A percentile compares a stretch with the other conserved stretches of the same genome.
Conservation (phyloP, 352 stramenopile genomes). For the Phytopythium montanum region DNA sequence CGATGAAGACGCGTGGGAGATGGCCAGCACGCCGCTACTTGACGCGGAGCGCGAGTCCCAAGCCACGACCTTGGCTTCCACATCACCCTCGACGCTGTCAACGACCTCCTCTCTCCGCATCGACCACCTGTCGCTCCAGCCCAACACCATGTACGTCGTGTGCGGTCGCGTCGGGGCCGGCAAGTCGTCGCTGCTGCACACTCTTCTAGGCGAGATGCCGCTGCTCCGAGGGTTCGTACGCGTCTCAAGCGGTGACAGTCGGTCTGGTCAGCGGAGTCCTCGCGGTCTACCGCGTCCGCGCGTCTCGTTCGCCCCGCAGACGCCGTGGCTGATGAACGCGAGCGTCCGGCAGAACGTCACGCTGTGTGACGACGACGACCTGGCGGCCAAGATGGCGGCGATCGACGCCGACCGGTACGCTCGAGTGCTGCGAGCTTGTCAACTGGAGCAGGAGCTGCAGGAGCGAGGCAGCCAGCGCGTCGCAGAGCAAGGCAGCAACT, state of each 20-base stretch:
- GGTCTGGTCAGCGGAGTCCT: neutral
- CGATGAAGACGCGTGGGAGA: neutral
- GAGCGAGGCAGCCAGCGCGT: slow-evolving; percentile 36
- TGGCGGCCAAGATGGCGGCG: neutral
- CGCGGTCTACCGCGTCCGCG: slow-evolving; percentile 2
- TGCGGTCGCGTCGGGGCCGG: slow-evolving; percentile 91
- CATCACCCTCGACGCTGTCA: neutral
- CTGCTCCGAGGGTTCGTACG: slow-evolving; percentile 20
- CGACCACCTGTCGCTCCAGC: slow-evolving; percentile 33
- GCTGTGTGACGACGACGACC: slow-evolving; percentile 24
- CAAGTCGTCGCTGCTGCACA: slow-evolving; percentile 95
- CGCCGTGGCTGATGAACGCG: slow-evolving; percentile 67
- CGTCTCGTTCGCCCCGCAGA: slow-evolving; percentile 73
- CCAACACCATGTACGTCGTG: slow-evolving; percentile 50
- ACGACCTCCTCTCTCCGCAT: slow-evolving; percentile 45
- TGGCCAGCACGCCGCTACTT: neutral
- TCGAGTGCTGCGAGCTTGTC: slow-evolving; percentile 56
- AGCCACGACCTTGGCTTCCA: neutral
- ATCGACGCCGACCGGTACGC: slow-evolving; percentile 43
- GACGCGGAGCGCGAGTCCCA: neutral
- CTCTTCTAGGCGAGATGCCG: slow-evolving; percentile 96
- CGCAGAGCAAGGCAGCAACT: slow-evolving; percentile 74
- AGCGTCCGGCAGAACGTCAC: slow-evolving; percentile 67
- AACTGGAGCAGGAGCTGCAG: slow-evolving; percentile 66
- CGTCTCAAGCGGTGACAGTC: slow-evolving; percentile 1